phyloP scores from a whole-genome alignment of 129 eudicot species.

The Logfia minima region DNA sequence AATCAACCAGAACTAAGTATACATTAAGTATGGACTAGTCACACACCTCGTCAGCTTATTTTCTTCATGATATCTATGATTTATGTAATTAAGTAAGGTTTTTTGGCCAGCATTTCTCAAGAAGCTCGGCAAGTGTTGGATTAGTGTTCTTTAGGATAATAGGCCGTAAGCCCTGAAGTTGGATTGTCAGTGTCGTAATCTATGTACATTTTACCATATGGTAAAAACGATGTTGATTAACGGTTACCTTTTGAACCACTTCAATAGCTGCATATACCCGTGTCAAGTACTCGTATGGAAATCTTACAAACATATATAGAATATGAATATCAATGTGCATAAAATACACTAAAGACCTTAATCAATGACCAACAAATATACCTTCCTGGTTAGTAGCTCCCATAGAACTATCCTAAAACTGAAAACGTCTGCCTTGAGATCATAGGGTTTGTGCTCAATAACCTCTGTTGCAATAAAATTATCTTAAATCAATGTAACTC shows the following conservation, averaged over 20 bases:
- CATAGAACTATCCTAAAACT: conserved; percentile 85
- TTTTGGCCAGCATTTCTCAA: conserved; percentile 92
- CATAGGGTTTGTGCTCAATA: conserved; percentile 93
- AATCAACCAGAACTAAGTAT: background rate
- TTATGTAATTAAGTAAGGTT: conserved; percentile 66
- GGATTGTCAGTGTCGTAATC: conserved; percentile 2
- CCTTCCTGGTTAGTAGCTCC: conserved; percentile 96
- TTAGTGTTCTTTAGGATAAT: conserved; percentile 76
- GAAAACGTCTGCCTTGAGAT: conserved; percentile 92
- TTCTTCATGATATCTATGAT: conserved; percentile 55
- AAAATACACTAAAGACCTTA: background rate
- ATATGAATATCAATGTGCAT: background rate
- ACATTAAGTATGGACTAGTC: conserved; percentile 2
- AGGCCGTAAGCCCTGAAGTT: conserved; percentile 77
- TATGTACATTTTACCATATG: background rate
- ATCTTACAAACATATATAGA: conserved; percentile 40
- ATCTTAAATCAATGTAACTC: conserved; percentile 10
- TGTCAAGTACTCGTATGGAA: conserved; percentile 85
- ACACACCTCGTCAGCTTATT: conserved; percentile 70
- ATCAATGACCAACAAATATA: conserved; percentile 19
- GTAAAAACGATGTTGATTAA: too few species aligned
- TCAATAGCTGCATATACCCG: conserved; percentile 93
- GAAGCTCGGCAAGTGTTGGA: conserved; percentile 72
- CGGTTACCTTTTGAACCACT: conserved; percentile 87
- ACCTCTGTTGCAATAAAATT: conserved; percentile 49